Conservation (phyloP, 768 basidiomycete species). For the Trametopsis cervina region DNA sequence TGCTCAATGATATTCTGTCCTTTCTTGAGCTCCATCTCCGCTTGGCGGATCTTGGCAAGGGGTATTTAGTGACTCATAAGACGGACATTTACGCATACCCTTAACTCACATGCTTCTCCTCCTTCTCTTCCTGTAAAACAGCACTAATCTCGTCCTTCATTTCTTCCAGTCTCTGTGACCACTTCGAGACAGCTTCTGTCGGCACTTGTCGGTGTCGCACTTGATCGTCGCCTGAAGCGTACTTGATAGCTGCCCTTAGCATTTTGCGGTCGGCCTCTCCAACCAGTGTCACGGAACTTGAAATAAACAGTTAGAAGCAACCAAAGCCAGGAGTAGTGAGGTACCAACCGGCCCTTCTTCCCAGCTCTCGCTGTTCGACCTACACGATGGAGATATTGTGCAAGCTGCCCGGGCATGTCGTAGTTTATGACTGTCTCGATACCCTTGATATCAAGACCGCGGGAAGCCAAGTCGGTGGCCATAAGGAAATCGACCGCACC, state of each 20-base stretch:
- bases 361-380: slow-evolving; percentile 97
- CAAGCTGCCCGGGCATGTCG: slow-evolving; percentile 92
- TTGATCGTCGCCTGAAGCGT: slow-evolving; percentile 68
- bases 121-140: slow-evolving; percentile 86
- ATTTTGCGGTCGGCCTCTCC: slow-evolving; percentile 95
- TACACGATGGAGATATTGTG: slow-evolving; percentile 94
- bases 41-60: slow-evolving; percentile 62
- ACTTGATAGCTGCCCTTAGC: slow-evolving; percentile 93
- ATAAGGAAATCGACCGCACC: slow-evolving; percentile 86
- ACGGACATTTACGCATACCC: slow-evolving; percentile 7
- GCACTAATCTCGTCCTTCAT: slow-evolving; percentile 73
- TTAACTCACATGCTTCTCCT: slow-evolving; percentile 76
- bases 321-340: background rate
- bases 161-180: slow-evolving; percentile 59
- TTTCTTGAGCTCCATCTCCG: slow-evolving; percentile 94
- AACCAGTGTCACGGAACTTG: slow-evolving; percentile 87
- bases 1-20: slow-evolving; percentile 95
- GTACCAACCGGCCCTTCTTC: slow-evolving; percentile 74
- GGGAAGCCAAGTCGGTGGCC: slow-evolving; percentile 93
- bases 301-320: slow-evolving; percentile 4
- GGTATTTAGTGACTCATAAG: slow-evolving; percentile 13
- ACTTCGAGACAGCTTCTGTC: slow-evolving; percentile 62
- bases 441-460: slow-evolving; percentile 95
- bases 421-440: slow-evolving; percentile 98
- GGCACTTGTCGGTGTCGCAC: slow-evolving; percentile 87